Evolutionary conservation across 176 grass and related monocot species (phyloP).

Genomic region (Pontederia paniculata): DNA sequence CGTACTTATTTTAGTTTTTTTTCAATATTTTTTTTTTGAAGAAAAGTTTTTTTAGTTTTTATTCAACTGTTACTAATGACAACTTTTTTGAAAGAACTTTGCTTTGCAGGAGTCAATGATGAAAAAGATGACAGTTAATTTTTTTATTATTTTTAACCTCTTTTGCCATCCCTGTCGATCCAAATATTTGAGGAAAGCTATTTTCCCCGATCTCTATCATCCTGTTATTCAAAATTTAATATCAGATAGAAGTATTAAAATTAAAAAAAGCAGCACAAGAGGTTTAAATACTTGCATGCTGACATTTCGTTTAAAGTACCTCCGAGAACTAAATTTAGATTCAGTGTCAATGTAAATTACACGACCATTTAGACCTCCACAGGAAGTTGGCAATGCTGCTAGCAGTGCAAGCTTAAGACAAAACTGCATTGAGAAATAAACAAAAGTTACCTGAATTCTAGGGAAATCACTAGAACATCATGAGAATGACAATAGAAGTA

Average conservation of each 20-base stretch:
- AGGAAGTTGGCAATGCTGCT: conserved; percentile 67
- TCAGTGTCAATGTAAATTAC: conserved; percentile 87
- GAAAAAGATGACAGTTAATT: conserved; percentile 1
- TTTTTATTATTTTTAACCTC: conserved; percentile 38
- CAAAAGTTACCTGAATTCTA: conserved; percentile 1
- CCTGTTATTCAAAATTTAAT: conserved; percentile 26
- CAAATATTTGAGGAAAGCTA: conserved; percentile 93
- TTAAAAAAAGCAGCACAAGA: not conserved
- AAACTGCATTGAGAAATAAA: conserved; percentile 35
- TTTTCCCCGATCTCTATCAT: conserved; percentile 81
- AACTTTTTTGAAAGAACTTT: conserved; percentile 4
- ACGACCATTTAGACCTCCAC: conserved; percentile 64
- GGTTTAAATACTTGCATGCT: not conserved
- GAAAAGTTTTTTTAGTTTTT: not conserved
- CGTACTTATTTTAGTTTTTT: not conserved
- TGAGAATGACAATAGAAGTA: not conserved
- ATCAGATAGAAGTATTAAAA: conserved; percentile 9
- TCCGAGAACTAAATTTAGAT: conserved; percentile 85
- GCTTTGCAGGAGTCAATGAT: not conserved
- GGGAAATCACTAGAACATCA: not conserved
- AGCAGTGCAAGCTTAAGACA: conserved; percentile 83
- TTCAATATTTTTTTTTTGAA: no score
- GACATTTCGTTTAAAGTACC: conserved; percentile 28
- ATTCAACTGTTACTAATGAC: not conserved
- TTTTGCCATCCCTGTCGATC: conserved; percentile 65